Base-by-base conservation (phyloP, 2,329 filamentous ascomycete species). In the Calonectria henricotiae region DNA sequence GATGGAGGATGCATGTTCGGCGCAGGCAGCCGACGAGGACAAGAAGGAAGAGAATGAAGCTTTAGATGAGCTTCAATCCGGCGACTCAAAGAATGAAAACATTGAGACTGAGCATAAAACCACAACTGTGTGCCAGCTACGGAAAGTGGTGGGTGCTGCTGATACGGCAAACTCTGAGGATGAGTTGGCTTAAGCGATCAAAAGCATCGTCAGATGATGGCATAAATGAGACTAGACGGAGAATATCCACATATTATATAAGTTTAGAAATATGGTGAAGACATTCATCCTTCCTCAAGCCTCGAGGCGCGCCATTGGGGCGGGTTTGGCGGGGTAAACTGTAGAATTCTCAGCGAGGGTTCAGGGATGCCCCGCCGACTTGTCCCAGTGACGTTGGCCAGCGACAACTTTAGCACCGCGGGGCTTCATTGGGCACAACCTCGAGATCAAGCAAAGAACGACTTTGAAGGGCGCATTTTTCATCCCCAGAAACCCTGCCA, bases 1-100 rank as follows among this genome's bases (percentile, higher is more conserved):
- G 39, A 78, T 71, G 73, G 70, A 71, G 47, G 70, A 54, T 9
- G 37, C 17, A 1, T 62, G 72, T 30, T 35, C 60, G 15, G 20
- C 20, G 20, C 9, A 23, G 13, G 30, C 11, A 13, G 13, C 4
- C 6, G 43, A 60, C 7, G 13, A 13, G 30, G 20, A 13, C 12
- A 12, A 37, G 8, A 60, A 60, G 12, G 32, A 9, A n/a, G 51
- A 27, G 2, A n/a, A 37, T 13, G 49, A 51, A 35, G 23, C 12
- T 13, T 20, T 17, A 15, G 68, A 71, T 20, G 69, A 65, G 32
- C 62, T 71, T 20, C 65, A 55, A 17, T 46, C 9, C 23, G n/a
- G 6, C n/a, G 51, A 44, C 11, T 11, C 15, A 7, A 54, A 67
- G n/a, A n/a, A 64, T 37, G 20, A 62, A 7, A 20, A 67, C 17